A percentile compares a stretch with the other conserved stretches of the same genome.
Evolutionary conservation across 176 grass and related monocot species (phyloP).

Genomic region (Aegilops longissima): DNA sequence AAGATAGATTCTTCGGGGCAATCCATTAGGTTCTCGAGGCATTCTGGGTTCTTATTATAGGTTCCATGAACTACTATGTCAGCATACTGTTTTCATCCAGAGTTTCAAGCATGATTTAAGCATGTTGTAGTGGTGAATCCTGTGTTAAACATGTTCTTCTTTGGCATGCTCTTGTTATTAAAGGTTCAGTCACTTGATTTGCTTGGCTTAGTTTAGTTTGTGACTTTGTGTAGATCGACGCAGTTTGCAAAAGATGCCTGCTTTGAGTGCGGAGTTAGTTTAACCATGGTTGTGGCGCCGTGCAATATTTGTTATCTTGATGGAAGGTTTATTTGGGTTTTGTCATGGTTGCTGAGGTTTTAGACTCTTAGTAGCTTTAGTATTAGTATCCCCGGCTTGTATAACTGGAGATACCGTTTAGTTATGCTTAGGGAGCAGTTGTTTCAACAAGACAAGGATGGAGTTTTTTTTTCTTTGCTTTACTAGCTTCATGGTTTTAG

Average conservation of each 20-base stretch:
- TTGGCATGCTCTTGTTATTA: background rate
- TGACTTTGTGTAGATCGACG: background rate
- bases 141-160: background rate
- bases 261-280: background rate
- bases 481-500: background rate
- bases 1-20: background rate
- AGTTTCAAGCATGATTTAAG: background rate
- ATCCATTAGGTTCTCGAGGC: background rate
- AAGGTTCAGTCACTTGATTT: background rate
- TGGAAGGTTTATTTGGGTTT: background rate
- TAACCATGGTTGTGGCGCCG: background rate
- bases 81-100: background rate
- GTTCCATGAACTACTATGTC: slow-evolving; percentile 7
- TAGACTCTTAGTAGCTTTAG: slow-evolving; percentile 10
- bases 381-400: background rate
- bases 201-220: background rate
- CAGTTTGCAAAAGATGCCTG: background rate
- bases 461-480: background rate
- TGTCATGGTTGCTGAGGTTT: background rate
- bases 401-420: background rate
- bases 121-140: background rate
- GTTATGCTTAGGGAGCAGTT: background rate
- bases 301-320: background rate
- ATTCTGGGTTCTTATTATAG: background rate
- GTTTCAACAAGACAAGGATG: background rate